These are phyloP conservation scores for Zizania latifolia DNA, from an alignment of 176 grass and related monocot genomes.

Conservation along the genomic window DNA sequence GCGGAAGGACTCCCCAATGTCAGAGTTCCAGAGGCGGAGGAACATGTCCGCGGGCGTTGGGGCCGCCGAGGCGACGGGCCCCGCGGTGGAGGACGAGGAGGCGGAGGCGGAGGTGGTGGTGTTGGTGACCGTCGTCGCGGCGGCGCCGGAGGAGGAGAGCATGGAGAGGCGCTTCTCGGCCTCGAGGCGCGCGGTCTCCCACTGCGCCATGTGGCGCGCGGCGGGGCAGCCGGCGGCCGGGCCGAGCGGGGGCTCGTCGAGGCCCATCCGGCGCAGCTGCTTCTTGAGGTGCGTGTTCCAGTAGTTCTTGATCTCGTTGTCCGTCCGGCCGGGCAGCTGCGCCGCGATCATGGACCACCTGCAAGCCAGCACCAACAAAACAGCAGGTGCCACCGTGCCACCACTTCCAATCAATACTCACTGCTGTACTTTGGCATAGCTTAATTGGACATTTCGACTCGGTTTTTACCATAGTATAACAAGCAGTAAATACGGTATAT, in stretches of 20 bases:
- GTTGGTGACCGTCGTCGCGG: background rate
- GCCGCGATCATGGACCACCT: constrained; percentile 97
- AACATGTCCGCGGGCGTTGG: constrained; percentile 49
- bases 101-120: constrained; percentile 14
- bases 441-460: background rate
- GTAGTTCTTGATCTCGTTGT: constrained; percentile 98
- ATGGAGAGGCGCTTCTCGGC: constrained; percentile 85
- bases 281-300: constrained; percentile 99
- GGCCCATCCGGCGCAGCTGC: constrained; percentile 69
- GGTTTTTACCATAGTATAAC: background rate
- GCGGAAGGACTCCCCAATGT: constrained; percentile 70
- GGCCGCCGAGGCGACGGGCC: background rate
- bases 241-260: constrained; percentile 32
- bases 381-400: background rate
- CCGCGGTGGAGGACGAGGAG: constrained; percentile 27
- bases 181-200: constrained; percentile 88
- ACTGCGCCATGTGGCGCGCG: constrained; percentile 91
- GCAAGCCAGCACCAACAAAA: background rate
- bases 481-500: background rate
- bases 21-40: constrained; percentile 83
- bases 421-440: background rate
- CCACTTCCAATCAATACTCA: constrained; percentile 26
- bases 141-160: constrained; percentile 33
- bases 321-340: constrained; percentile 81
- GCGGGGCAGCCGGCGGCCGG: constrained; percentile 41